These are phyloP conservation scores for Komagataella phaffii DNA, from an alignment of 805 yeast genomes.

Conservation along the genomic window DNA sequence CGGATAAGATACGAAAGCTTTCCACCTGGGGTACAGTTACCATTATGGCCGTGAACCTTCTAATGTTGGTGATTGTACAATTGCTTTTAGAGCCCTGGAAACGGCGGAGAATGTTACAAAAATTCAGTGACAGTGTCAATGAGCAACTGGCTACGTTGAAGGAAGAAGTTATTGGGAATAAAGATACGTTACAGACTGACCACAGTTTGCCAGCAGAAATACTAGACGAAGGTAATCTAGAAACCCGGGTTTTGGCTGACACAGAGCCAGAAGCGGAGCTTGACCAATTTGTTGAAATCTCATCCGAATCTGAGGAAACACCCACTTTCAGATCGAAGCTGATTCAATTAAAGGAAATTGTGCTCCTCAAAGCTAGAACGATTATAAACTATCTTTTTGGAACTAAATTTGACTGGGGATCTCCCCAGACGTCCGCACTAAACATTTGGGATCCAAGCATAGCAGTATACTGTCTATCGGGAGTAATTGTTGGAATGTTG, in stretches of 20 bases:
- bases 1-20: constrained; percentile 86
- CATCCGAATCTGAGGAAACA: not conserved
- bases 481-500: not conserved
- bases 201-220: not conserved
- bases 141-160: constrained; percentile 23
- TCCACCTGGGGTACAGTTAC: constrained; percentile 95
- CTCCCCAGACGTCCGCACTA: not conserved
- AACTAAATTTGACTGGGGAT: not conserved
- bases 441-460: not conserved
- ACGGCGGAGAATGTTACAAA: constrained; percentile 61
- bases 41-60: constrained; percentile 75
- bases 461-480: not conserved
- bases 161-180: not conserved
- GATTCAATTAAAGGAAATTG: not conserved
- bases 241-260: not conserved
- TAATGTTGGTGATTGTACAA: constrained; percentile 71
- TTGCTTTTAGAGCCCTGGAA: constrained; percentile 92
- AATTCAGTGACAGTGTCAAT: constrained; percentile 73
- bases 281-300: not conserved
- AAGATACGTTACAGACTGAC: not conserved
- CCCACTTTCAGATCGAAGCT: too few species aligned
- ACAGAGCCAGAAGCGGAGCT: not conserved
- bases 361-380: not conserved
- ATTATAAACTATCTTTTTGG: not conserved
- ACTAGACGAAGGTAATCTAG: not conserved